These are phyloP conservation scores for Aegilops sharonensis DNA, from an alignment of 176 grass and related monocot genomes.

Conservation along the genomic window DNA sequence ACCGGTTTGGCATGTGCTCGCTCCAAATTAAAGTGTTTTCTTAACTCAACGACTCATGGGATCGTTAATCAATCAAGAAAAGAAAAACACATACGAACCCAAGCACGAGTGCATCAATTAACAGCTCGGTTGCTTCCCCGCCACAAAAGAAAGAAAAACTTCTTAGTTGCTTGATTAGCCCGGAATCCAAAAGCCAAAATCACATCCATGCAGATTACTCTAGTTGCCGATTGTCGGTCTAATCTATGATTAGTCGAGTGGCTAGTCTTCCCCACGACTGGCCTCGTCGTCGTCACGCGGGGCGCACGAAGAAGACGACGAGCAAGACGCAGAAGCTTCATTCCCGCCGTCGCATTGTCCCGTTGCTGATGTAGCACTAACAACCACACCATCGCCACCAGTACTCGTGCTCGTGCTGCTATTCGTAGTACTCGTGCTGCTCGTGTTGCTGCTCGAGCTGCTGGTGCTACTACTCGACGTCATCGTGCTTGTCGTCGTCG, in stretches of 20 bases:
- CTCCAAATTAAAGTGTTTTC: no score
- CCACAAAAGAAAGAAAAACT: no score
- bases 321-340: not conserved
- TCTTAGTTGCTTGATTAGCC: not conserved
- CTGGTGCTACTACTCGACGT: not conserved
- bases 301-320: conserved; percentile 16
- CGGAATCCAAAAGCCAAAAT: not conserved
- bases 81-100: not conserved
- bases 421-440: not conserved
- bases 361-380: not conserved
- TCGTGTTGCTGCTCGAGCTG: not conserved
- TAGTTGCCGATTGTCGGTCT: not conserved
- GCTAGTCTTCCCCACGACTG: not conserved
- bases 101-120: not conserved
- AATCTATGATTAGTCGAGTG: not conserved
- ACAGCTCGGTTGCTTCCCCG: not conserved
- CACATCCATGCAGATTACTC: not conserved
- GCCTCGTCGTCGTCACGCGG: not conserved
- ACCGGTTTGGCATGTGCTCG: no score
- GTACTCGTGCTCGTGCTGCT: not conserved
- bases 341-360: not conserved
- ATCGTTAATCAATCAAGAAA: not conserved
- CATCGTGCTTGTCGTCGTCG: not conserved
- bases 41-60: not conserved
- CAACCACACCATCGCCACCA: not conserved